These are phyloP conservation scores for Linum trigynum DNA, from an alignment of 345 rosid species.

Conservation along the genomic window DNA sequence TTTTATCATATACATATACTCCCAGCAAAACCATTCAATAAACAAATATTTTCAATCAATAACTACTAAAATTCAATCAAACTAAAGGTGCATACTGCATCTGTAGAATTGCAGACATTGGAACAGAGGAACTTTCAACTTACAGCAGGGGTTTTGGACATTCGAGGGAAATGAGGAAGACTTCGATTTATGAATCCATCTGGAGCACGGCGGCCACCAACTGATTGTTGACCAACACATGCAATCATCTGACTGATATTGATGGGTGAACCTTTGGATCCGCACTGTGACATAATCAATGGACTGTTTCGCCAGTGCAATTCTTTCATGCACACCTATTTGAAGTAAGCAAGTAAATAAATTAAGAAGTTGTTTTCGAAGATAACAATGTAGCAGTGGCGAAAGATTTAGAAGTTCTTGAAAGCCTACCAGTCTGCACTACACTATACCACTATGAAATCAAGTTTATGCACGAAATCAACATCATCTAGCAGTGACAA, in stretches of 20 bases:
- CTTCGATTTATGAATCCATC: conserved; percentile 97
- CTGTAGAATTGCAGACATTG: neutral
- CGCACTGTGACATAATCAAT: conserved; percentile 95
- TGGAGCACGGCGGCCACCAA: conserved; percentile 96
- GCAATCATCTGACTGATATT: conserved; percentile 99
- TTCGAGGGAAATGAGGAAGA: conserved; percentile 88
- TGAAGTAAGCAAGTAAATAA: conserved; percentile 4
- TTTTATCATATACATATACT: too few species aligned
- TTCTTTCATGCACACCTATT: conserved; percentile 68
- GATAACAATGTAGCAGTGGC: neutral
- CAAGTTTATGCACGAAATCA: too few species aligned
- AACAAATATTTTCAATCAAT: too few species aligned
- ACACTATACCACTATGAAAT: neutral
- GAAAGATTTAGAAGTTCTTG: neutral
- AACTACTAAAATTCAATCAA: too few species aligned
- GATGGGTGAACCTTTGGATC: conserved; percentile 95
- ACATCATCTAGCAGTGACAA: too few species aligned
- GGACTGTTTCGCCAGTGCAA: conserved; percentile 99
- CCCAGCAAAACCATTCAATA: too few species aligned
- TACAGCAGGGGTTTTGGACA: conserved; percentile 76
- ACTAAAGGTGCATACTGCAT: too few species aligned
- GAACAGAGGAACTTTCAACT: conserved; percentile 19
- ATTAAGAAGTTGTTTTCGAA: neutral
- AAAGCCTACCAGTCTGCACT: neutral
- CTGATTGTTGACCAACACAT: conserved; percentile 97